A percentile compares a stretch with the other conserved stretches of the same genome.
Evolutionary conservation across 2,329 filamentous ascomycete species (phyloP).

Genomic region (Neopestalotiopsis rosae): DNA sequence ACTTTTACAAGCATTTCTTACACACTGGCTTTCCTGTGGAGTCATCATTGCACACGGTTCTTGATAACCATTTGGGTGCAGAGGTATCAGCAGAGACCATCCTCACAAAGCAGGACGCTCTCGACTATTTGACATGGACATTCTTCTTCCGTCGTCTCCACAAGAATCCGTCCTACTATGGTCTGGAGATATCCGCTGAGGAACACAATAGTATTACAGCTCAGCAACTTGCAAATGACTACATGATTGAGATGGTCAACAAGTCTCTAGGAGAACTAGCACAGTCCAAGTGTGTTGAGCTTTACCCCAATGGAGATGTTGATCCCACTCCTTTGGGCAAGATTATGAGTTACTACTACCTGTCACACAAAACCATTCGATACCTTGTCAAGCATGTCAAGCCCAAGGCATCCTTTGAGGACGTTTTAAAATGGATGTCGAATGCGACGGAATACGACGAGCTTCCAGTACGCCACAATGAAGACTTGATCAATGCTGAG

Average conservation of each 20-base stretch:
- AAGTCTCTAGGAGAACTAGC: constrained; percentile 83
- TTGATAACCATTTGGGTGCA: constrained; percentile 95
- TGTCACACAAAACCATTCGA: constrained; percentile 92
- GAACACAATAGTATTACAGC: constrained; percentile 88
- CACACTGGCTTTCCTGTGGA: constrained; percentile 98
- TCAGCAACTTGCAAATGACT: constrained; percentile 88
- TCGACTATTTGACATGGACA: constrained; percentile 98
- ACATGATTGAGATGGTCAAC: constrained; percentile 92
- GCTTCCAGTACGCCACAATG: constrained; percentile 95
- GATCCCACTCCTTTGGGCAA: constrained; percentile 91
- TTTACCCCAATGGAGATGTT: constrained; percentile 87
- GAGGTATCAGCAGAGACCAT: constrained; percentile 95
- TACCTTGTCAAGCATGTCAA: constrained; percentile 80
- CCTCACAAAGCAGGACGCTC: constrained; percentile 90
- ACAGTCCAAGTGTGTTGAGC: constrained; percentile 80
- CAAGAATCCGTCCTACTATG: constrained; percentile 98
- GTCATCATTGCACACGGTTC: constrained; percentile 91
- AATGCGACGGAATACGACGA: constrained; percentile 96
- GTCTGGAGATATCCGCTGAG: constrained; percentile 89
- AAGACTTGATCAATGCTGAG: constrained; percentile 95
- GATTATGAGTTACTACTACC: constrained; percentile 99
- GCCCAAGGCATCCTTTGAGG: constrained; percentile 75
- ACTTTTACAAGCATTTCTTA: constrained; percentile 99
- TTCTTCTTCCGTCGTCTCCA: constrained; percentile 98
- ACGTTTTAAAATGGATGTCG: constrained; percentile 91